These are phyloP conservation scores for Claviceps maximensis DNA, from an alignment of 2,329 filamentous ascomycete genomes.

Conservation along the genomic window DNA sequence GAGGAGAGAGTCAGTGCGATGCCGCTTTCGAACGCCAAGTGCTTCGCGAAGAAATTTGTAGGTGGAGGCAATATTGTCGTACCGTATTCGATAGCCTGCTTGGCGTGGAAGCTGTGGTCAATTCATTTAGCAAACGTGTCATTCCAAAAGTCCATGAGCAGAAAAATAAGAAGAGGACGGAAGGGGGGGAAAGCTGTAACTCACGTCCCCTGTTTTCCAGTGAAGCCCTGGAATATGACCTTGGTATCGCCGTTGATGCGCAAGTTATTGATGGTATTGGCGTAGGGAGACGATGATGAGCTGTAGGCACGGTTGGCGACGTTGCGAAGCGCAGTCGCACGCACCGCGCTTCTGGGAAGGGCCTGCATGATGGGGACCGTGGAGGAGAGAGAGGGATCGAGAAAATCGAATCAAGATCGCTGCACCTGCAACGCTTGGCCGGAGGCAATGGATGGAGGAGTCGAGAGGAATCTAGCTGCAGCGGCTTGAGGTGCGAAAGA, in stretches of 20 bases:
- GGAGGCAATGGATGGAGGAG: conserved; percentile 11
- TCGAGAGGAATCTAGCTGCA: conserved; percentile 8
- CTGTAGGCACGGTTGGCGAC: conserved; percentile 46
- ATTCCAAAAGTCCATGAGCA: neutral
- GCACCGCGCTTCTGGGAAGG: conserved; percentile 55
- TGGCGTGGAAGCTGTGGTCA: conserved; percentile 72
- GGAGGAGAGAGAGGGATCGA: conserved; percentile 6
- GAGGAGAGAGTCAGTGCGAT: conserved; percentile 12
- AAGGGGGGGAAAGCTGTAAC: conserved; percentile 21
- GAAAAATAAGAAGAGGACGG: neutral
- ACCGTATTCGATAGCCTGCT: conserved; percentile 98
- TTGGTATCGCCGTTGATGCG: conserved; percentile 88
- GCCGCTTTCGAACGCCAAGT: neutral
- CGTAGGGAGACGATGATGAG: conserved; percentile 55
- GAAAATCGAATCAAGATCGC: conserved; percentile 2
- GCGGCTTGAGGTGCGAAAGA: conserved; percentile 10
- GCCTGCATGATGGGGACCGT: conserved; percentile 61
- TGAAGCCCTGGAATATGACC: conserved; percentile 95
- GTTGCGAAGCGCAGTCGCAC: conserved; percentile 55
- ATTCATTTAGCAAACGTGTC: conserved; percentile 6
- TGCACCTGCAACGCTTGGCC: conserved; percentile 11
- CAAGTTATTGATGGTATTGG: conserved; percentile 68
- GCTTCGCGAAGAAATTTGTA: neutral
- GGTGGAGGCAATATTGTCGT: conserved; percentile 23
- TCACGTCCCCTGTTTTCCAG: conserved; percentile 89